Base-by-base conservation (phyloP, 2,329 filamentous ascomycete genomes). In the Cladosporium sp. region DNA sequence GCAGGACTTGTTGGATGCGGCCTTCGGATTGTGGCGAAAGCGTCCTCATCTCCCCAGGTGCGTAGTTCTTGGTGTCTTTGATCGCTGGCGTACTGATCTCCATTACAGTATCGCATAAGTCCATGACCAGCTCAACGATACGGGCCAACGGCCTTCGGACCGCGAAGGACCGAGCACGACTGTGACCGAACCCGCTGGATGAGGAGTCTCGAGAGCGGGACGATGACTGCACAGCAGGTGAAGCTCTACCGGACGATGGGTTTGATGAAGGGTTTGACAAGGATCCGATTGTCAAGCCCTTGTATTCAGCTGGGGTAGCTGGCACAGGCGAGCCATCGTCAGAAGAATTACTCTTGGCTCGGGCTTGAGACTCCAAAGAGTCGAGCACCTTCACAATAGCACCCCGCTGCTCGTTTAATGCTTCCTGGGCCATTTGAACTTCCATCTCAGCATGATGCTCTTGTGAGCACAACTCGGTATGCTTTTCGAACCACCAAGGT, bases 401-500 rank as follows among this genome's bases (percentile, higher is more conserved):
- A 78, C 97, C 93, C 6, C 95, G 90, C 79, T 99, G 95, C 75
- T 99, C 95, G 7, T 90, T 91, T 59, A 99, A 82, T 68, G 88
- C 92, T 75, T 99, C 95, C 75, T 99, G 95, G 6, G 93, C 88
- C 84, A 98, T 90, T 76, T 99, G 94, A 4, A 99, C 93, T 73
- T 98, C 94, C 92, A 97, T 96, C 77, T 99, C 95, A 0, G 95
- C 94, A 61, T 91, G 90, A 76, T 99, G 95, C 77, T 99, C 95
- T 76, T 98, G 93, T 65, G 97, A 83, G 75, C 95, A 99, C 24
- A 98, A 82, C 74, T 99, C 96, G 1, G 94, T 97, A 77, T 99
- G 95, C 78, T 98, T 99, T 80, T 99, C 95, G 73, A 99, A 99
- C 96, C 95, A 99, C 95, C 95, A 99, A 0, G 94, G 93, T 4